These are phyloP conservation scores for Boletus tomentosulus DNA, from an alignment of 768 basidiomycete genomes.

Conservation along the genomic window DNA sequence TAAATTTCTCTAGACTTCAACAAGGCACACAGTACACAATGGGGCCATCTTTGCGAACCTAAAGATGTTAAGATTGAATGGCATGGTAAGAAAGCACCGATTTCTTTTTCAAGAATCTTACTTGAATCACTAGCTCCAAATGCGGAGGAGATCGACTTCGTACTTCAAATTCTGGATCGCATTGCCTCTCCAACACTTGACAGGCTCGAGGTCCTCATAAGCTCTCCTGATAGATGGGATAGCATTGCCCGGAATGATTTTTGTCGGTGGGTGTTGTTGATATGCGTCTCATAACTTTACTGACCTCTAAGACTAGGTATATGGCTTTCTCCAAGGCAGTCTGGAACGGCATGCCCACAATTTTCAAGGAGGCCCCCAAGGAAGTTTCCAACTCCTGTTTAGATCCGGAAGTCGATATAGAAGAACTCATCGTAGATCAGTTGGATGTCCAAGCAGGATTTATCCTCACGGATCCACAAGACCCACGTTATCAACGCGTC, in stretches of 20 bases:
- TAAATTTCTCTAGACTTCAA: conserved; percentile 48
- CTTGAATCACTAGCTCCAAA: conserved; percentile 36
- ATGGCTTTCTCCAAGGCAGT: conserved; percentile 69
- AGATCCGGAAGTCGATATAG: conserved; percentile 58
- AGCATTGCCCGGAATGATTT: conserved; percentile 71
- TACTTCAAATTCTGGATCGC: conserved; percentile 69
- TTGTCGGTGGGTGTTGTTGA: conserved; percentile 56
- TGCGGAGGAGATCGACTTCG: conserved; percentile 69
- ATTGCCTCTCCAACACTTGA: conserved; percentile 65
- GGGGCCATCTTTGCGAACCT: conserved; percentile 78
- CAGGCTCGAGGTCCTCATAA: conserved; percentile 61
- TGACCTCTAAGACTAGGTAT: conserved; percentile 40
- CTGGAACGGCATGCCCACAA: conserved; percentile 72
- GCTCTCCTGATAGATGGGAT: conserved; percentile 54
- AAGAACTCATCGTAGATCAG: conserved; percentile 64
- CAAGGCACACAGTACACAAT: conserved; percentile 57
- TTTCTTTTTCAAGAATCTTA: conserved; percentile 9
- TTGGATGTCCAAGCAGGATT: conserved; percentile 73
- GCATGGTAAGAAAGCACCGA: conserved; percentile 54
- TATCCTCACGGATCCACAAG: conserved; percentile 64
- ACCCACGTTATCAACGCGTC: conserved; percentile 70
- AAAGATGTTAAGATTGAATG: conserved; percentile 82
- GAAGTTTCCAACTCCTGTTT: conserved; percentile 53
- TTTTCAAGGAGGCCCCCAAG: conserved; percentile 57
- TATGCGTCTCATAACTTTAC: neutral